Evolutionary conservation across 75 land plant genomes (phyloP).

Genomic region (Sequoiadendron giganteum): DNA sequence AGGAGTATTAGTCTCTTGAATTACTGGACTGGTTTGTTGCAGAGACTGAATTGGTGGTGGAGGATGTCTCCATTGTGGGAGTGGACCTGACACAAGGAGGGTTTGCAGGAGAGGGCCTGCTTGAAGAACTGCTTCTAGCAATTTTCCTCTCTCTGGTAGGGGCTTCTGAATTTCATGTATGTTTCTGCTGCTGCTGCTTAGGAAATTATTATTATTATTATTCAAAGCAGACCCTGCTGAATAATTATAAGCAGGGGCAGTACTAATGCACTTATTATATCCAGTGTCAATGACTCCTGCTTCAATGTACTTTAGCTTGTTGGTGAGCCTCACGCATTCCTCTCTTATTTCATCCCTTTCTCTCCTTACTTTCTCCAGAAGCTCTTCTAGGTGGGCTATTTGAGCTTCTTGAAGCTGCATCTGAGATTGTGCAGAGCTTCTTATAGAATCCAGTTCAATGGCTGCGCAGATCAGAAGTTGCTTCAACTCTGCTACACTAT

Average conservation of each 20-base stretch:
- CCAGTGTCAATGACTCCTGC: constrained; percentile 7
- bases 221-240: not conserved
- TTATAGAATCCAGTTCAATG: constrained; percentile 27
- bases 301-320: not conserved
- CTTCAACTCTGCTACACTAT: constrained; percentile 27
- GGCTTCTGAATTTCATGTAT: constrained; percentile 6
- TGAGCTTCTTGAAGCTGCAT: constrained; percentile 20
- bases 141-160: constrained; percentile 43
- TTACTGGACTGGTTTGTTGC: constrained; percentile 27
- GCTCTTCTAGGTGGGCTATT: constrained; percentile 34
- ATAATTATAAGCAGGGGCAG: not conserved
- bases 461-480: constrained; percentile 20
- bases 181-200: constrained; percentile 12
- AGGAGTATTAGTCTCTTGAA: not conserved
- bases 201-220: constrained; percentile 1
- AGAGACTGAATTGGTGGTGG: constrained; percentile 41
- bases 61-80: constrained; percentile 41
- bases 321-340: constrained; percentile 13
- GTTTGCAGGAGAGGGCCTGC: constrained; percentile 48
- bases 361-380: constrained; percentile 12
- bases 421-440: constrained; percentile 28
- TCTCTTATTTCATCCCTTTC: constrained; percentile 35
- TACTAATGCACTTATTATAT: not conserved
- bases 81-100: constrained; percentile 35
- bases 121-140: constrained; percentile 42